Evolutionary conservation across 2,329 filamentous ascomycete genomes (phyloP), one percentile per base, ranked within the genome.

Genomic region (Talaromyces sp.): DNA sequence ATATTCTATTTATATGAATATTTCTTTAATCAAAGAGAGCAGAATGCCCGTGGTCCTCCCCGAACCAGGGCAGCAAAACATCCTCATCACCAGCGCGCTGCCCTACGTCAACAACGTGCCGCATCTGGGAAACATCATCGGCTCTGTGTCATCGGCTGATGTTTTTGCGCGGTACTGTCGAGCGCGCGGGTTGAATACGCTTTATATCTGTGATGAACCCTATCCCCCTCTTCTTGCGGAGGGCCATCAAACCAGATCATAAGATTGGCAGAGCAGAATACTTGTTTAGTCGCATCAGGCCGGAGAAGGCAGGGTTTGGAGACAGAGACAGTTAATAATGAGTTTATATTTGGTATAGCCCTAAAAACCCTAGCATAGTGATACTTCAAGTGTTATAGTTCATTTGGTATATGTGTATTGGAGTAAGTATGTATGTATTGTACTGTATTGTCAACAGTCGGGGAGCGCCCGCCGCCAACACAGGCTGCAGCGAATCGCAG

Each of bases 21-120:
- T 28, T 28, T 28, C 7, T 22, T 22, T 22, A 22, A 22, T 22
- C 22, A 22, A 22, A 22, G 22, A 22, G 22, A 22, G 7, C 1
- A 9, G 8, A 7, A 30, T 30, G 28, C 28, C 6, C 28, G 32
- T 33, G 1, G 32, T 33, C 15, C 39, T 36, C 15, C 52, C 51
- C 42, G 25, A 59, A 27, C 13, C 25, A 22, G n/a, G 57, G 8
- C 47, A 55, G 17, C 13, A 33, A 25, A 84, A 84, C 65, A 77
- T 84, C 66, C 76, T 84, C 62, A 82, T 84, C 66, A 84, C 82
- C 11, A 82, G 79, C 60, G 83, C 83, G 1, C 15, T 84, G 83
- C 64, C 82, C 15, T 84, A 84, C 64, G 82, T 84, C 62, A 84
- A 84, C 73, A 84, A 84, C 65, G 78, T 84, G 0, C 82, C 81